Evolutionary conservation across 2,329 filamentous ascomycete genomes (phyloP), one percentile per base, ranked within the genome.

Genomic region (Grosmannia clavigera): DNA sequence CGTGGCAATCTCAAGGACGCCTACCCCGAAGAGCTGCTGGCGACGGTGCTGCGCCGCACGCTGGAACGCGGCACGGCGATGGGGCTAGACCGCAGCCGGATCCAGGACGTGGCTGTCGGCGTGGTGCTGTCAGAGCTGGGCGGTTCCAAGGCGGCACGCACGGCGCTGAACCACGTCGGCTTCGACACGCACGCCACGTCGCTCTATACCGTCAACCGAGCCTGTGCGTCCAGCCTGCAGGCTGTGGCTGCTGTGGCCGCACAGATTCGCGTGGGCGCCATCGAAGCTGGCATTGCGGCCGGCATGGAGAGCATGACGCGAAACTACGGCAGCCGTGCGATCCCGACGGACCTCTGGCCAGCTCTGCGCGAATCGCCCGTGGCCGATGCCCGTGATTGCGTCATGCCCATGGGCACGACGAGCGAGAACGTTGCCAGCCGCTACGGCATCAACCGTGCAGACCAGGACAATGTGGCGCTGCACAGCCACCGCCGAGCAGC

Each of bases 221-320:
- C 92, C 16, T 96, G 92, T 73, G 84, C 85, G 19, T 89, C 84
- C 7, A 87, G 86, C 2, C 78, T 96, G 57, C 86, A 89, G 66
- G 85, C 87, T 31, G 86, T 96, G 57, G 86, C 90, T 1, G 75
- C 78, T 16, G 78, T 95, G 3, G 87, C 88, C 5, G 84, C 87
- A 61, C 80, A 86, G 63, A 94, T 96, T 66, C 81, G 83, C n/a
- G 78, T 81, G 0, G 90, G 88, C 1, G 81, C 82, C 66, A 87
- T 92, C 58, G 81, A 85, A 63, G 78, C 80, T 0, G 92, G 90
- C 62, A 83, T 96, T 63, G 92, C 85, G 11, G 92, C 88, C 2
- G 92, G 92, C 35, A 96, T 95, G 88, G 92, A 96, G 80, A 92
- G 87, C 75, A 96, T 96, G 92, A 95, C 90, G 64, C 77, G 87